These are phyloP conservation scores for Pythium folliculosum DNA, from an alignment of 352 stramenopile species.

Conservation along the genomic window DNA sequence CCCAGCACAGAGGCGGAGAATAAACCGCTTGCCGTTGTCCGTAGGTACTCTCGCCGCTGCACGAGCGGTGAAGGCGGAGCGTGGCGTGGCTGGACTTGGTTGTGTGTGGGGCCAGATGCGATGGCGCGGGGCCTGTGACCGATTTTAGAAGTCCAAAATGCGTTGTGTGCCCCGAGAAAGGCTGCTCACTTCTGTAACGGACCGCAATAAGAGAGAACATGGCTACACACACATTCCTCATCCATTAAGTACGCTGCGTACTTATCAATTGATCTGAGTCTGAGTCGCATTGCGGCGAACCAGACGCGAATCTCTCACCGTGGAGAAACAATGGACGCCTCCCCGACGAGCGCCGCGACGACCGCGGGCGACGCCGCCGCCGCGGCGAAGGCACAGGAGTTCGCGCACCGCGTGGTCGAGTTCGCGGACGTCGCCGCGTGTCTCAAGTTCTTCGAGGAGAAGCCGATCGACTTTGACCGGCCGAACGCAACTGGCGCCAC, in stretches of 20 bases:
- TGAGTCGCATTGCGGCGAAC: constrained; percentile 4
- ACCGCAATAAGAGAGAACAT: neutral
- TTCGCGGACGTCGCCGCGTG: constrained; percentile 63
- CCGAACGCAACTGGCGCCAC: constrained; percentile 69
- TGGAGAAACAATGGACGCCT: constrained; percentile 3
- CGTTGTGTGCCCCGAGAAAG: neutral
- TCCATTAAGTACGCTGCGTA: constrained; percentile 13
- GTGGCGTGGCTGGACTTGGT: neutral
- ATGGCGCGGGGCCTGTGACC: neutral
- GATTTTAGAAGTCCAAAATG: neutral
- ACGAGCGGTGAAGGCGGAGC: too few relatives aligned
- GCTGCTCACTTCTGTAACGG: constrained; percentile 14
- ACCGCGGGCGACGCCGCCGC: neutral
- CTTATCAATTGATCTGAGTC: constrained; percentile 9
- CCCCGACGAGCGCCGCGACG: neutral
- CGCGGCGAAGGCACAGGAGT: constrained; percentile 50
- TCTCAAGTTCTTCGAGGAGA: constrained; percentile 61
- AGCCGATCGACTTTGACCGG: constrained; percentile 58
- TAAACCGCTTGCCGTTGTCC: constrained; percentile 14
- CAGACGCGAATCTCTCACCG: neutral
- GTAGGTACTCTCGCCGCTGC: constrained; percentile 4
- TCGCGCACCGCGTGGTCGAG: constrained; percentile 77
- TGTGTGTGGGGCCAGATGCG: neutral
- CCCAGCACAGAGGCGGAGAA: neutral
- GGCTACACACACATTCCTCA: neutral